Percentiles rank a stretch among this genome's conserved stretches.
Evolutionary conservation across 1,139 yeast species (phyloP).

Genomic region (Zygoascus sp.): DNA sequence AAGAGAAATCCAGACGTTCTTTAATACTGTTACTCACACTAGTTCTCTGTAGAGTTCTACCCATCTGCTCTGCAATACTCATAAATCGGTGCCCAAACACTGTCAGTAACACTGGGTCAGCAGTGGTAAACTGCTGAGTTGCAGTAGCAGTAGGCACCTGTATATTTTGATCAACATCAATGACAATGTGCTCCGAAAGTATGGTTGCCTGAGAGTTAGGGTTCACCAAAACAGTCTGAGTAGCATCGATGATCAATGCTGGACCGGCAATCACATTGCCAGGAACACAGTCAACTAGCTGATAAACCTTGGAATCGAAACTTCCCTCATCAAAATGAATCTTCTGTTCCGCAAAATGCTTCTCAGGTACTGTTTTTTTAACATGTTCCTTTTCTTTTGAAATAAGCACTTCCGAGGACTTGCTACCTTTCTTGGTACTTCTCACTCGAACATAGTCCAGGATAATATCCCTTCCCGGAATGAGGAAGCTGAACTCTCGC

Average conservation of each 20-base stretch:
- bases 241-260: constrained; percentile 62
- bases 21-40: constrained; percentile 72
- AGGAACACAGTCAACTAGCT: constrained; percentile 6
- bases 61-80: constrained; percentile 83
- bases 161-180: constrained; percentile 32
- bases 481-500: constrained; percentile 15
- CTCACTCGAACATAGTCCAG: constrained; percentile 10
- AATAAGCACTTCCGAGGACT: background rate
- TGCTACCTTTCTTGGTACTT: constrained; percentile 1
- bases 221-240: constrained; percentile 66
- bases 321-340: constrained; percentile 13
- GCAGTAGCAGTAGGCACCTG: background rate
- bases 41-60: constrained; percentile 64
- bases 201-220: constrained; percentile 54
- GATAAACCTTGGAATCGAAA: constrained; percentile 8
- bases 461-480: constrained; percentile 11
- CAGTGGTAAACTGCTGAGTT: background rate
- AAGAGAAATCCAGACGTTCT: constrained; percentile 69
- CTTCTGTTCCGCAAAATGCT: background rate
- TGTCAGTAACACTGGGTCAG: constrained; percentile 63
- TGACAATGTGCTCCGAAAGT: constrained; percentile 47
- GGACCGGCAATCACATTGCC: constrained; percentile 49
- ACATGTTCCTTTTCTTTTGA: background rate
- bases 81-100: constrained; percentile 72
- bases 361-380: background rate